Evolutionary conservation across 768 basidiomycete species (phyloP), one percentile per base, ranked within the genome.

Genomic region (Amanita inopinata): DNA sequence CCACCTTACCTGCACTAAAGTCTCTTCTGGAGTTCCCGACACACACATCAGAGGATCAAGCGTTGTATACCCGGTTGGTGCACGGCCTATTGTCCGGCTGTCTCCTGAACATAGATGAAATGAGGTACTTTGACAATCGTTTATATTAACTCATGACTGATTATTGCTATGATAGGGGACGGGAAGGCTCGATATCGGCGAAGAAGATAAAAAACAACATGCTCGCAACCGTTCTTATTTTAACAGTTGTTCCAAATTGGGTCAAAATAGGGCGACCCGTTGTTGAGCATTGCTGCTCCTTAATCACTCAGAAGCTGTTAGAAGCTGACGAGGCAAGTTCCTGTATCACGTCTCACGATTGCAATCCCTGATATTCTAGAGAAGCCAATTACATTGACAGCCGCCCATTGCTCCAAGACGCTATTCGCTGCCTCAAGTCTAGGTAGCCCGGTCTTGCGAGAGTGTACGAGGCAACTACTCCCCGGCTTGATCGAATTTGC

Each of bases 161-260:
- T 14, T 14, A 48, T 37, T 30, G 20, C 32, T 18, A 10, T 32
- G 42, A 25, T 48, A 94, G 93, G 28, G 85, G 87, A 7, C 81
- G 94, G 35, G 71, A 79, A 46, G 93, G 91, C 0, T 51, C 70
- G 0, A 78, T 85, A 7, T 84, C 85, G 2, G 63, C 74, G 2
- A 78, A 81, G 59, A 97, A 97, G 64, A 70, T 86, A 58, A 93
- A 90, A 62, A 88, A 80, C 53, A 98, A 96, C 59, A 69, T 97
- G 46, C 64, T 98, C 9, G 87, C 89, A 0, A 69, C 82, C 0
- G 91, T 91, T 1, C 71, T 99, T 3, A 70, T 96, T 38, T 58
- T 99, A 32, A 94, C 93, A 0, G 76, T 82, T 17, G 62, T 91
- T 1, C 86, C 89, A 0, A 49, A 76, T 0, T 67, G 66, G 9